Percentiles rank a stretch among this genome's conserved stretches.
These are phyloP conservation scores for Pythium vanterpoolii DNA, from an alignment of 352 stramenopile genomes.

Conservation along the genomic window DNA sequence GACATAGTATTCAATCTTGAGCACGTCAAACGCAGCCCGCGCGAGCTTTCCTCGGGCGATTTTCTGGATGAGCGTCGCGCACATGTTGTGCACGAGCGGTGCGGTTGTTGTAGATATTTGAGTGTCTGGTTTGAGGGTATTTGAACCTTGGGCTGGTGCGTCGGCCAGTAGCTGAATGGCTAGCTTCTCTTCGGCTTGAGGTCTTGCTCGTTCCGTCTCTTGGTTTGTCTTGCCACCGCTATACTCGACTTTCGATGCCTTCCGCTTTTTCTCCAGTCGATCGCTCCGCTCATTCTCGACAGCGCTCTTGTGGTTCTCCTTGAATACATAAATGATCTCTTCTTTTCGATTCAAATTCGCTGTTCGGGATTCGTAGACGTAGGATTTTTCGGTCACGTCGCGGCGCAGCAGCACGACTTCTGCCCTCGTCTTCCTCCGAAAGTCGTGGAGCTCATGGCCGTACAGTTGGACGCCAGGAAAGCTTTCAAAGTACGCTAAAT, in stretches of 20 bases:
- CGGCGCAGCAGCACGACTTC: slow-evolving; percentile 35
- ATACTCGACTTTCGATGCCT: neutral
- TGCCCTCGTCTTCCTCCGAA: slow-evolving; percentile 32
- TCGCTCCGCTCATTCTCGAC: slow-evolving; percentile 32
- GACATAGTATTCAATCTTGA: slow-evolving; percentile 69
- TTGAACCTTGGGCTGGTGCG: neutral
- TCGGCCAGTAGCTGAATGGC: neutral
- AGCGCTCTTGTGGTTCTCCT: slow-evolving; percentile 48
- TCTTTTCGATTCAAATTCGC: slow-evolving; percentile 67
- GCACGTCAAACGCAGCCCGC: slow-evolving; percentile 41
- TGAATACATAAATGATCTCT: slow-evolving; percentile 69
- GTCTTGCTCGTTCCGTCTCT: neutral
- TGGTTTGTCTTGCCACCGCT: neutral
- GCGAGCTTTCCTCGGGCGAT: slow-evolving; percentile 68
- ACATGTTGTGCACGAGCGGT: slow-evolving; percentile 60
- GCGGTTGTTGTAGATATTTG: neutral
- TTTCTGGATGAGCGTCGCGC: slow-evolving; percentile 76
- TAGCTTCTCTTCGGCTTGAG: neutral
- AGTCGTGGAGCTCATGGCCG: slow-evolving; percentile 42
- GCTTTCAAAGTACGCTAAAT: slow-evolving; percentile 75
- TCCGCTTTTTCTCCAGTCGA: slow-evolving; percentile 12
- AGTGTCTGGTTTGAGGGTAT: too few relatives aligned
- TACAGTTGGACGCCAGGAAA: slow-evolving; percentile 54
- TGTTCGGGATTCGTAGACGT: slow-evolving; percentile 44
- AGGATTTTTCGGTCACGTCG: slow-evolving; percentile 54